Evolutionary conservation across 2,329 filamentous ascomycete species (phyloP).

Genomic region (Neonectria punicea): DNA sequence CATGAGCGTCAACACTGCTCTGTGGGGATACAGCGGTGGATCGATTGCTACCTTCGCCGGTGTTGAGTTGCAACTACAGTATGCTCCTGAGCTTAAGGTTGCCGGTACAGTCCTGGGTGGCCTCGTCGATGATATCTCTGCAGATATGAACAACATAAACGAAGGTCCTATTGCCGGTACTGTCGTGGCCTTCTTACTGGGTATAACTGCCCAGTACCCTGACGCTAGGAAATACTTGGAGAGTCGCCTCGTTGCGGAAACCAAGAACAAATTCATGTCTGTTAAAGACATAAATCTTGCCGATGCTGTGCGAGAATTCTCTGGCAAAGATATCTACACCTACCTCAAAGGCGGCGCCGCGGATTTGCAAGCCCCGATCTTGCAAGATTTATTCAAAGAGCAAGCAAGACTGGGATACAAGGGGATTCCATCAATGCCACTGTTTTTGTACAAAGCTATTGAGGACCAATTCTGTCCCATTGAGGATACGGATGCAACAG

Average conservation of each 20-base stretch:
- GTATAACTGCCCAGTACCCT: conserved; percentile 31
- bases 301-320: conserved; percentile 33
- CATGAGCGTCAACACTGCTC: not conserved
- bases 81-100: conserved; percentile 29
- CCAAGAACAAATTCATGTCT: conserved; percentile 27
- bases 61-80: conserved; percentile 29
- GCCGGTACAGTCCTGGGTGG: conserved; percentile 30
- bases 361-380: conserved; percentile 39
- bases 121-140: not conserved
- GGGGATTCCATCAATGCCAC: conserved; percentile 56
- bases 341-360: conserved; percentile 43
- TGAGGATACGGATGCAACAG: conserved; percentile 55
- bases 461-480: conserved; percentile 57
- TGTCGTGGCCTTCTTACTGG: conserved; percentile 29
- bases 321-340: conserved; percentile 38
- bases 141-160: no score
- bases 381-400: conserved; percentile 38
- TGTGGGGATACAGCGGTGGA: conserved; percentile 40
- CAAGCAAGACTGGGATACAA: conserved; percentile 48
- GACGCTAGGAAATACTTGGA: conserved; percentile 27
- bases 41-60: conserved; percentile 30
- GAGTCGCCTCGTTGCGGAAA: conserved; percentile 3
- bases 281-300: not conserved
- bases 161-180: conserved; percentile 16
- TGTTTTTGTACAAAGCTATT: conserved; percentile 62